These are phyloP conservation scores for Neobulgaria alba DNA, from an alignment of 2,329 filamentous ascomycete genomes.

Conservation along the genomic window DNA sequence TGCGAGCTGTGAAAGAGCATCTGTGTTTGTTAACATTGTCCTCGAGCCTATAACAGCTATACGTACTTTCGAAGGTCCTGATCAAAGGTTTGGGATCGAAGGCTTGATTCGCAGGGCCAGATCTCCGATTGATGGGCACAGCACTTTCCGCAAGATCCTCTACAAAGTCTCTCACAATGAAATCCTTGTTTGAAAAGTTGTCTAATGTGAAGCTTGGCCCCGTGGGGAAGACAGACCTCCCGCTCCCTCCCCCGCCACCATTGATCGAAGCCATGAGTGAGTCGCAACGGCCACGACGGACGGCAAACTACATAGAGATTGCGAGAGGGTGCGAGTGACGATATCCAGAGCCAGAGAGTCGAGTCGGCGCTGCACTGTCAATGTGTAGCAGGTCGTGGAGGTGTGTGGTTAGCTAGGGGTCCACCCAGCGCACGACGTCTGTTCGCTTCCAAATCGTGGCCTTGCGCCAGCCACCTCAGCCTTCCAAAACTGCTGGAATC, in stretches of 20 bases:
- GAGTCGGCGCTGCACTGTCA: neutral
- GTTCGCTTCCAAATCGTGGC: slow-evolving; percentile 9
- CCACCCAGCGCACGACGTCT: neutral
- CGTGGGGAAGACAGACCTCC: slow-evolving; percentile 57
- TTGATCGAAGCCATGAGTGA: slow-evolving; percentile 24
- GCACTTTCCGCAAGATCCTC: slow-evolving; percentile 84
- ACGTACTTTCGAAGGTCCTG: slow-evolving; percentile 75
- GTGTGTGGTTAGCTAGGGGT: slow-evolving; percentile 5
- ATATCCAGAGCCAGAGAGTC: neutral
- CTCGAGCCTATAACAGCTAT: neutral
- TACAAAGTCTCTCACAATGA: slow-evolving; percentile 96
- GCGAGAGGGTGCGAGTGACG: neutral
- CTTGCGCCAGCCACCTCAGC: slow-evolving; percentile 15
- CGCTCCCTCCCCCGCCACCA: slow-evolving; percentile 17
- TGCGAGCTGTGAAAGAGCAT: slow-evolving; percentile 58
- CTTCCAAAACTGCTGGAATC: slow-evolving; percentile 9
- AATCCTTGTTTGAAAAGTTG: slow-evolving; percentile 82
- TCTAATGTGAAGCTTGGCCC: slow-evolving; percentile 81
- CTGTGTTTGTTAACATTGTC: slow-evolving; percentile 32
- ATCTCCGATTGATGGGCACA: slow-evolving; percentile 71
- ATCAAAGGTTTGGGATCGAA: slow-evolving; percentile 98
- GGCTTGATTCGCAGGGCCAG: slow-evolving; percentile 50
- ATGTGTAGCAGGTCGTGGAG: neutral
- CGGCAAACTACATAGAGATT: slow-evolving; percentile 19
- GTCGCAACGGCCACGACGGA: slow-evolving; percentile 6